Percentiles rank a stretch among this genome's conserved stretches.
These are phyloP conservation scores for Bondarzewia mesenterica DNA, from an alignment of 1,284 basidiomycete genomes.

Conservation along the genomic window DNA sequence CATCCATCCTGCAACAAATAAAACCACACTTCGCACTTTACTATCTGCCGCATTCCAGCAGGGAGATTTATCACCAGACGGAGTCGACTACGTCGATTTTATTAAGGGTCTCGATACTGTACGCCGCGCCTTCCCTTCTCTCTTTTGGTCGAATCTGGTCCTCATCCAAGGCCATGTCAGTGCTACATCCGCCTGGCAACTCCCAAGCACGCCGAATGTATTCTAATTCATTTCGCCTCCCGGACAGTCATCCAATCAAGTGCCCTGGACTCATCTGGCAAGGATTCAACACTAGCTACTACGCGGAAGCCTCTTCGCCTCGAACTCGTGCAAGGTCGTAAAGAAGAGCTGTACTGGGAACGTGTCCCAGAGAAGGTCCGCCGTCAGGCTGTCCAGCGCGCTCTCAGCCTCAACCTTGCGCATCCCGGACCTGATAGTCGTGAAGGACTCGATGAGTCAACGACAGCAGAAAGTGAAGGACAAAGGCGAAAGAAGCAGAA, in stretches of 20 bases:
- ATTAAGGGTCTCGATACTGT: slow-evolving; percentile 70
- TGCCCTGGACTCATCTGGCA: slow-evolving; percentile 35
- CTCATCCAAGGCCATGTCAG: slow-evolving; percentile 25
- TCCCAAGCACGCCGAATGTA: slow-evolving; percentile 33
- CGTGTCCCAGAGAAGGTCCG: slow-evolving; percentile 68
- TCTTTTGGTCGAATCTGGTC: neutral
- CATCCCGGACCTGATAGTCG: neutral
- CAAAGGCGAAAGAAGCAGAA: too few relatives aligned
- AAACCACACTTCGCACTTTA: slow-evolving; percentile 60
- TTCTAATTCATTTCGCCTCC: slow-evolving; percentile 38
- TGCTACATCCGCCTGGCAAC: slow-evolving; percentile 65
- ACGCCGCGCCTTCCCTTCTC: slow-evolving; percentile 16
- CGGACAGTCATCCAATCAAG: slow-evolving; percentile 31
- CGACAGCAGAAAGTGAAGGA: neutral
- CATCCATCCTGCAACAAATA: slow-evolving; percentile 66
- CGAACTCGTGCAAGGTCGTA: slow-evolving; percentile 52
- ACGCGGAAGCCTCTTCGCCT: slow-evolving; percentile 27
- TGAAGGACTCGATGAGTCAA: neutral
- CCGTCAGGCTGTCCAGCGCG: slow-evolving; percentile 48
- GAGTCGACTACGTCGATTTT: slow-evolving; percentile 70
- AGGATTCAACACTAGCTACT: slow-evolving; percentile 21
- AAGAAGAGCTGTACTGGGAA: slow-evolving; percentile 70
- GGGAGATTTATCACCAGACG: slow-evolving; percentile 14
- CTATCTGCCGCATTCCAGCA: slow-evolving; percentile 36
- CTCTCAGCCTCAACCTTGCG: slow-evolving; percentile 8